Evolutionary conservation across 768 basidiomycete genomes (phyloP).

Genomic region (Pleurotus sapidus): DNA sequence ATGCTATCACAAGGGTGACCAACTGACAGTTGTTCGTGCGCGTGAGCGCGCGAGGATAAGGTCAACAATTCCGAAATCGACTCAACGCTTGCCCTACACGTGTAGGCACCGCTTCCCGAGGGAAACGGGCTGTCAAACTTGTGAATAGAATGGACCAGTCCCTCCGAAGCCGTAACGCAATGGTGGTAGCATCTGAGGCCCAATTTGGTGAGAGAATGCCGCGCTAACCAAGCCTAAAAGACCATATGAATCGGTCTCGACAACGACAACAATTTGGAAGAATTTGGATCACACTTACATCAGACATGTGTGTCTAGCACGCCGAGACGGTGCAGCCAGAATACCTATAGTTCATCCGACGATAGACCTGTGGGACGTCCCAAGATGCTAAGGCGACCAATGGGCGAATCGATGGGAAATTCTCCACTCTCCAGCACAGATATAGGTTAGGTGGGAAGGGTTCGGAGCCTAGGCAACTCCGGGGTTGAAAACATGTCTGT

Average conservation of each 20-base stretch:
- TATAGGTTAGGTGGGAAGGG: neutral
- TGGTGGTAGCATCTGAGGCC: neutral
- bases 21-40: neutral
- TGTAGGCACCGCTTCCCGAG: neutral
- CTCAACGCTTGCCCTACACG: neutral
- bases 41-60: neutral
- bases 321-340: neutral
- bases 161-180: neutral
- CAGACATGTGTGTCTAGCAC: neutral
- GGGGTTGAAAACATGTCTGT: neutral
- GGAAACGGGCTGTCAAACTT: constrained; percentile 3
- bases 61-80: neutral
- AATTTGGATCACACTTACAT: neutral
- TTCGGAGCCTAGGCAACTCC: neutral
- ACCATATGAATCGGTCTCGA: neutral
- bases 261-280: neutral
- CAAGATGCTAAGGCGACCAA: neutral
- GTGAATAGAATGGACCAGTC: neutral
- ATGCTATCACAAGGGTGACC: neutral
- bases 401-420: neutral
- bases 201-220: constrained; percentile 4
- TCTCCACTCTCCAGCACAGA: neutral
- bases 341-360: neutral
- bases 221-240: neutral
- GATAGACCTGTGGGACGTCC: neutral